These are phyloP conservation scores for Lactifluus rugatus DNA, from an alignment of 768 basidiomycete species.

Conservation along the genomic window DNA sequence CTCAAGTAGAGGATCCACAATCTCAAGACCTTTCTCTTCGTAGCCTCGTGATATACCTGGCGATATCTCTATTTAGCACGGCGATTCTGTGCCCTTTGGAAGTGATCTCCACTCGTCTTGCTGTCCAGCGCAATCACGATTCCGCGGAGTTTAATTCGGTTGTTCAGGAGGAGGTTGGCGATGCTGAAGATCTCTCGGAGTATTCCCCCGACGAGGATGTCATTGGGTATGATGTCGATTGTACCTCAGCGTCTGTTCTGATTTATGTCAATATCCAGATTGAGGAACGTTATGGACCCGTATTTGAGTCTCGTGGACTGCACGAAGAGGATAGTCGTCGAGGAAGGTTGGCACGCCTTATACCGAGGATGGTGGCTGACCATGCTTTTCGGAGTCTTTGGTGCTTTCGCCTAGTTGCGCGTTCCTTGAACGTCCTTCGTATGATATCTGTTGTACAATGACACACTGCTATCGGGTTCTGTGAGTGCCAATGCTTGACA, in stretches of 20 bases:
- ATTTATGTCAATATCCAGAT: background rate
- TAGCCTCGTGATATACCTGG: conserved; percentile 46
- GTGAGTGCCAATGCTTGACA: background rate
- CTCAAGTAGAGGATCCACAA: conserved; percentile 25
- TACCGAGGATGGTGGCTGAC: conserved; percentile 87
- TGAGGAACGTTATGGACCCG: conserved; percentile 69
- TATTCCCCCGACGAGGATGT: conserved; percentile 72
- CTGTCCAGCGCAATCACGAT: conserved; percentile 78
- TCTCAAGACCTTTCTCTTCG: conserved; percentile 37
- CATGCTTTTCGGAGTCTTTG: conserved; percentile 48
- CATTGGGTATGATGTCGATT: conserved; percentile 49
- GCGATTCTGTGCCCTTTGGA: conserved; percentile 63
- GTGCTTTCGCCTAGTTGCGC: conserved; percentile 33
- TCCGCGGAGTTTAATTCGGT: conserved; percentile 67
- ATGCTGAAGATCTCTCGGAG: conserved; percentile 48
- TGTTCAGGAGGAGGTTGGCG: conserved; percentile 61
- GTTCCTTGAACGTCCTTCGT: background rate
- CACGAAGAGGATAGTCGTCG: conserved; percentile 62
- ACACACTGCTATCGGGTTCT: background rate
- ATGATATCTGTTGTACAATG: conserved; percentile 7
- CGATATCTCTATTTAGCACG: conserved; percentile 47
- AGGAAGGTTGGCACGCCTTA: conserved; percentile 65
- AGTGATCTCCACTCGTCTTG: conserved; percentile 67
- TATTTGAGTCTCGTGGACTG: conserved; percentile 70
- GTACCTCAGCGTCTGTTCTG: background rate